Base-by-base conservation (phyloP, 257 asterid genomes). In the Osmanthus fragrans region DNA sequence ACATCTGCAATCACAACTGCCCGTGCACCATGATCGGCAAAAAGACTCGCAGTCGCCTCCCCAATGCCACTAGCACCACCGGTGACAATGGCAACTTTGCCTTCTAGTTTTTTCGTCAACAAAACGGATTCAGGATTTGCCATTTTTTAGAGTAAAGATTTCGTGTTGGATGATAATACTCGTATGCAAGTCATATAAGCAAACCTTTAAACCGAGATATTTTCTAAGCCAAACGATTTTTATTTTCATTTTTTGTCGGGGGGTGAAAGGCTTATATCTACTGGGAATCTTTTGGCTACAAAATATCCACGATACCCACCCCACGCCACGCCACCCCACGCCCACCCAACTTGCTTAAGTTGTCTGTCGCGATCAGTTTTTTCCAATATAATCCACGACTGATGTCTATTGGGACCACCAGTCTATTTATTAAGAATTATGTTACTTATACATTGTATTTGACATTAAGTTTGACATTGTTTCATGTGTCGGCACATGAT, bases 11-110 rank as follows among this genome's bases (percentile, higher is more conserved):
- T 88, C 72, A 88, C 85, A 37, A 85, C 92, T 10, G 82, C 86
- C 0, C 83, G 84, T 1, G 88, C 87, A 11, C 91, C 92, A 72
- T 81, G 79, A 4, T 73, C 70, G 73, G 85, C 90, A 12, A 89
- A 86, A 65, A 72, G 80, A 4, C 78, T 83, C 37, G 86, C 85
- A 1, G 88, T 78, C 6, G 74, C 90, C 76, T 80, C 88, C 32
- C 90, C 90, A 1, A 86, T 80, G 70, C 90, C 88, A 42, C 85
- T 86, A 32, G 87, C 88, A 25, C 87, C 89, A 12, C 89, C 89
- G 7, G 93, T 89, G 30, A 89, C 79, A 2, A 86, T 83, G 12
- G 87, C 87, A 0, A 89, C 87, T 80, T 89, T 87, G 23, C 81
- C 85, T 3, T 82, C 45, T 7, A 89, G 75, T 84, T 77, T 86